Base-by-base conservation (phyloP, 2,329 filamentous ascomycete genomes). In the Colletotrichum agaves region DNA sequence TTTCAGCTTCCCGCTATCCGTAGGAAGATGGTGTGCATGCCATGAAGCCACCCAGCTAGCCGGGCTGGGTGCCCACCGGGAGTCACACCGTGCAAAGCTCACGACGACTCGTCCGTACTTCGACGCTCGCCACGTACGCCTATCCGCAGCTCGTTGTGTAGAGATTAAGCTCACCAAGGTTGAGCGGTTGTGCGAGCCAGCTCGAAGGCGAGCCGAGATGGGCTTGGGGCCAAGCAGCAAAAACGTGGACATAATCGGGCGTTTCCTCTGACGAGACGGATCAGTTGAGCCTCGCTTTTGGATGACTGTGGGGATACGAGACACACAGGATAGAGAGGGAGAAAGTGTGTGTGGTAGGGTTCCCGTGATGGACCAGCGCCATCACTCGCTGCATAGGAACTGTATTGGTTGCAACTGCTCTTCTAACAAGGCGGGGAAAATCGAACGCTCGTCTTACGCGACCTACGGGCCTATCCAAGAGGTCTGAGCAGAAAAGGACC, bases 41-140 rank as follows among this genome's bases (percentile, higher is more conserved):
- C 19, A 27, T 31, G 19, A 6, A 55, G 33, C 50, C 39, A 19
- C 50, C 31, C n/a, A 39, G 33, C 33, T 39, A 39, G 31, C 15
- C 31, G 31, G 50, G 17, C 33, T 19, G n/a, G 23, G 33, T 55
- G 27, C 33, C 50, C 13, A 55, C 33, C 3, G 31, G 50, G 50
- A 27, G 8, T 13, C 33, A 10, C 17, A n/a, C 31, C 1, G 17
- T 10, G 31, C 11, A 35, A 27, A 11, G 17, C 17, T 37, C 50
- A 39, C 23, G 50, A 35, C 50, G 50, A 55, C 33, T 55, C 33
- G 33, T 31, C 39, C 33, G 50, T 31, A 55, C 33, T 33, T 55
- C 50, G 50, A 55, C 33, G 50, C 50, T 55, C 50, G 50, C 35
- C 50, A 55, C 50, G 50, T 39, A 55, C 33, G 15, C 50, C 33